Base-by-base conservation (phyloP, 306 rosid species). In the Ziziphus jujuba region DNA sequence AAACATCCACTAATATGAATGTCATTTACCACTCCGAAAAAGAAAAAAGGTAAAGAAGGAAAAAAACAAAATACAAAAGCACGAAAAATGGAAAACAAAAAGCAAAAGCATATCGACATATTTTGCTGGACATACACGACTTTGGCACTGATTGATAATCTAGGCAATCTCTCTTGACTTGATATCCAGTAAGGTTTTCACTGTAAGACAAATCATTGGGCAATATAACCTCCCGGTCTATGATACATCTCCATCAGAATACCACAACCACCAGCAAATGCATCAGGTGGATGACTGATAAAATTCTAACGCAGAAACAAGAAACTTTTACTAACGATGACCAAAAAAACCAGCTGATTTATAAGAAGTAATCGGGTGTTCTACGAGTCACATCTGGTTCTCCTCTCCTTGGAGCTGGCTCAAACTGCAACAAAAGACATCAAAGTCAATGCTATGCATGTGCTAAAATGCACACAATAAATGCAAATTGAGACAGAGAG, bases 331-430 rank as follows among this genome's bases (percentile, higher is more conserved):
- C 45, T 3, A 40, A 40, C 6, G 1, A 8, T 2, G 10, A 12
- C 13, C 45, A 9, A 40, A 40, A 40, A 38, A 40, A 40, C 13
- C 85, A 72, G 84, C 73, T 75, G 63, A 69, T 66, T 85, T 66
- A 95, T 66, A 95, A 80, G 83, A 95, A 95, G 87, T 95, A 95
- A 82, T 95, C 97, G 11, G 99, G 99, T 4, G 99, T 95, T 87
- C 99, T 87, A 9, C 99, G 96, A 33, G 99, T 91, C 50, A 95
- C 99, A 72, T 95, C 99, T 1, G 99, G 99, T 76, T 95, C 99
- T 78, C 99, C 99, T 80, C 99, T 85, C 81, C 97, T 90, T 2
- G 99, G 97, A 79, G 99, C 96, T 74, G 99, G 99, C 70, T 95
- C 99, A 79, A 95, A 95, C 97, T 95, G 96, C 81, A 65, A 28